Conservation (phyloP, 1,284 basidiomycete genomes). For the Cryptococcus floricola region DNA sequence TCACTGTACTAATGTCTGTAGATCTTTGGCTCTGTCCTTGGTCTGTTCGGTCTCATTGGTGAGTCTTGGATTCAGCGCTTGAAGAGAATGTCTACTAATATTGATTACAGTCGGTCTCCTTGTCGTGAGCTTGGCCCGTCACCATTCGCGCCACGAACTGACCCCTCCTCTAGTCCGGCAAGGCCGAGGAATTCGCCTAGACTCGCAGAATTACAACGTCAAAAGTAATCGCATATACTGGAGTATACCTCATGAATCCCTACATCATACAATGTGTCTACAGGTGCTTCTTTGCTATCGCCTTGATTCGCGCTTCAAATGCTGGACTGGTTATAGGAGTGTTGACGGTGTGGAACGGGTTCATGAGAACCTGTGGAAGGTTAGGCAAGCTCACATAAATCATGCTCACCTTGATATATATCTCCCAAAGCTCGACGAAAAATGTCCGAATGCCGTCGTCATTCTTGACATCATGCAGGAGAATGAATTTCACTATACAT, state of each 20-base stretch:
- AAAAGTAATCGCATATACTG: constrained; percentile 23
- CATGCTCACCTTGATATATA: constrained; percentile 77
- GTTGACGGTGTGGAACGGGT: constrained; percentile 89
- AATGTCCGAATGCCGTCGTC: constrained; percentile 90
- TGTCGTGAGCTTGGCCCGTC: constrained; percentile 36
- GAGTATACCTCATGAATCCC: not conserved
- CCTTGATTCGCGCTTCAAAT: constrained; percentile 76
- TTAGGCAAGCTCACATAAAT: not conserved
- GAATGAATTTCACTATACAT: constrained; percentile 64
- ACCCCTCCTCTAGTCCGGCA: constrained; percentile 38
- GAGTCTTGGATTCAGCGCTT: constrained; percentile 39
- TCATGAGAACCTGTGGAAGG: constrained; percentile 66
- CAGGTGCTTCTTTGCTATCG: constrained; percentile 80
- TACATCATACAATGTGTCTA: constrained; percentile 41
- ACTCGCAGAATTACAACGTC: constrained; percentile 7
- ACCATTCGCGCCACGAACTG: not conserved
- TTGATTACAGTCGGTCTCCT: constrained; percentile 46
- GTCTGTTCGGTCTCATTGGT: constrained; percentile 88
- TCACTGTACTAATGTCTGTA: constrained; percentile 43
- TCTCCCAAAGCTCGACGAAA: constrained; percentile 90
- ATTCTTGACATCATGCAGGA: constrained; percentile 89
- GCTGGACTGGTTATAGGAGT: constrained; percentile 69
- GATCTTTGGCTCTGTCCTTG: constrained; percentile 89
- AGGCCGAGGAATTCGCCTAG: constrained; percentile 50
- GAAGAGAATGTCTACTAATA: constrained; percentile 6